A percentile compares a stretch with the other conserved stretches of the same genome.
These are phyloP conservation scores for Termitomyces sp. DNA, from an alignment of 1,284 basidiomycete species.

Conservation along the genomic window DNA sequence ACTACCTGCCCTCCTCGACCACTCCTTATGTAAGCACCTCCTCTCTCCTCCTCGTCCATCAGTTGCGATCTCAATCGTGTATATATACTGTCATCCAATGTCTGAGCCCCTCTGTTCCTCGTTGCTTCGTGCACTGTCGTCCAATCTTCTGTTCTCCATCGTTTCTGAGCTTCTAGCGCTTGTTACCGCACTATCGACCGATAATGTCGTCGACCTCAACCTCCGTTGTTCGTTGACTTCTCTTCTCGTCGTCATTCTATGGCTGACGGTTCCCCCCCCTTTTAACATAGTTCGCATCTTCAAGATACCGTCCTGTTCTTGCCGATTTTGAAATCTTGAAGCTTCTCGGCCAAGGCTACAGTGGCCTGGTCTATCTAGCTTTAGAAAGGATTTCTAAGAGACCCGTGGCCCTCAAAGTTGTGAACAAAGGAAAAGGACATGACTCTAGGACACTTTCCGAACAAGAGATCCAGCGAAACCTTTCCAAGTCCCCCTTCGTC, in stretches of 20 bases:
- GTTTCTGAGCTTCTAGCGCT: neutral
- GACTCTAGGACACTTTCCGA: slow-evolving; percentile 9
- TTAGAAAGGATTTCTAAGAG: slow-evolving; percentile 13
- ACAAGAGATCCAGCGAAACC: slow-evolving; percentile 14
- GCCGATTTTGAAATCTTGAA: slow-evolving; percentile 18
- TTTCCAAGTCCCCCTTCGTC: slow-evolving; percentile 12
- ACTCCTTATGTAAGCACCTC: neutral
- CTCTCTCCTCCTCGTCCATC: neutral
- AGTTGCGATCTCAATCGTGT: neutral
- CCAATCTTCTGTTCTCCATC: neutral
- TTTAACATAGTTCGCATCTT: neutral
- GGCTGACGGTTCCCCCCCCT: neutral
- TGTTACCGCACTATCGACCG: neutral
- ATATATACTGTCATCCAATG: neutral
- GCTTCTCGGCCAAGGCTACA: slow-evolving; percentile 18
- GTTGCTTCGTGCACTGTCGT: neutral
- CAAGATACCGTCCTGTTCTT: neutral
- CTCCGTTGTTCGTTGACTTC: neutral
- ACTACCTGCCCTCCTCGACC: neutral
- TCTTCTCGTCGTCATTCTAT: neutral
- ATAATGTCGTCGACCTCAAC: neutral
- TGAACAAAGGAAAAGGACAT: slow-evolving; percentile 16
- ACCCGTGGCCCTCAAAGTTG: slow-evolving; percentile 22
- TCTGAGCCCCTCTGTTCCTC: neutral
- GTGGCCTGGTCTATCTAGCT: slow-evolving; percentile 20